Evolutionary conservation across 176 grass and related monocot genomes (phyloP), one percentile per base, ranked within the genome.

Genomic region (Aegilops umbellulata): DNA sequence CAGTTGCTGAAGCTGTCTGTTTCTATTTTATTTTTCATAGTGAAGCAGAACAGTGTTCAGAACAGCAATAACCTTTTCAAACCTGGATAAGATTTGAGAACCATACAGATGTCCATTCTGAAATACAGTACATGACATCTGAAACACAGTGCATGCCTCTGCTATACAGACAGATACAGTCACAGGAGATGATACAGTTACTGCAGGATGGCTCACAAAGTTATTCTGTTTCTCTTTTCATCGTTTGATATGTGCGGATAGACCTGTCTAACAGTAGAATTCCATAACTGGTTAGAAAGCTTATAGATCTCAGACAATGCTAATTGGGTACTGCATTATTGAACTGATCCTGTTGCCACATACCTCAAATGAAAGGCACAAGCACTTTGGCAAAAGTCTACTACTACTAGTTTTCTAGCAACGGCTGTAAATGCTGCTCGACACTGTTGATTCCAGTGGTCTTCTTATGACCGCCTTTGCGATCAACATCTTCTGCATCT

Each of bases 261-360:
- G 74, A 74, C 66, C 30, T 36, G n/a, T 63, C 61, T 35, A 74
- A 65, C 15, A 44, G 80, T 58, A 60, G 31, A 83, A 44, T n/a
- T 27, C 42, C 13, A 67, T 79, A 27, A 66, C 16, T 60, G 44
- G 5, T 47, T 68, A 76, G 80, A 71, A 65, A 66, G 15, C 65
- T 25, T 26, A 58, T 26, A 84, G 20, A 87, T 83, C 32, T 60
- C 6, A 75, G 60, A 51, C 85, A 87, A 80, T 67, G 22, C 44
- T 79, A 65, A 79, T 67, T 62, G 46, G 39, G 67, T 49, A 69
- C 61, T 91, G 76, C 68, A 84, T 87, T 87, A 69, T 87, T 84
- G 85, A 76, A 63, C 69, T 84, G 76, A 39, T 69, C 76, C 76
- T 87, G 58, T 61, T 87, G 81, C 58, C 49, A 29, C 20, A 51